Conservation (phyloP, 257 asterid genomes). For the Ilex asprella region DNA sequence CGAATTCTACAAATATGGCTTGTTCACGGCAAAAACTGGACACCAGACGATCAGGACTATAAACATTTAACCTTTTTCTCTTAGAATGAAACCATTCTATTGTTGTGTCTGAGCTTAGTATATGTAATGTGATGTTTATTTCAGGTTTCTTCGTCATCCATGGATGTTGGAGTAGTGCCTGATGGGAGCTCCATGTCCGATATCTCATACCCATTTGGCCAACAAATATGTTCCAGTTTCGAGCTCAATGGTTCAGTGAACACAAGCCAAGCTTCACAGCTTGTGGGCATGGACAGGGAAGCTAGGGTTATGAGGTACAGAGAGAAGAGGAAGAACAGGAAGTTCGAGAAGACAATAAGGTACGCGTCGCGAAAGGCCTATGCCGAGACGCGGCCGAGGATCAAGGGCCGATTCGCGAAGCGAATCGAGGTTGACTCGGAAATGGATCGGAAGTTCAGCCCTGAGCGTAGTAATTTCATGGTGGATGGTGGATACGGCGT, state of each 20-base stretch:
- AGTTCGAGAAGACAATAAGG: constrained; percentile 79
- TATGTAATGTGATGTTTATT: background rate
- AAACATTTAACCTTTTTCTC: too few relatives aligned
- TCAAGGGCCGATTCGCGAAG: constrained; percentile 86
- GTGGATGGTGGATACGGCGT: constrained; percentile 43
- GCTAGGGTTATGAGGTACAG: constrained; percentile 80
- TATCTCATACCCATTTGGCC: constrained; percentile 36
- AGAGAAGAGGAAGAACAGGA: constrained; percentile 77
- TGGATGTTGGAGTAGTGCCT: constrained; percentile 82
- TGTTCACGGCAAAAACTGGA: too few relatives aligned
- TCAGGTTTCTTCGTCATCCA: constrained; percentile 79
- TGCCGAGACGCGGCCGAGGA: constrained; percentile 83
- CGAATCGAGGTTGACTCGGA: constrained; percentile 44
- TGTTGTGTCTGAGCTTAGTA: background rate
- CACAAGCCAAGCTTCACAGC: constrained; percentile 33
- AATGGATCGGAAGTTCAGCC: constrained; percentile 33
- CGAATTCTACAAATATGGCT: too few relatives aligned
- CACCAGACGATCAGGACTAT: too few relatives aligned
- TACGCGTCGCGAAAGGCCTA: constrained; percentile 90
- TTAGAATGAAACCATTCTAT: background rate
- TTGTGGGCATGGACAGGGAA: constrained; percentile 52
- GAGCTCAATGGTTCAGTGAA: constrained; percentile 20
- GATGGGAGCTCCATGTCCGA: constrained; percentile 68
- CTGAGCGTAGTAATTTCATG: constrained; percentile 23
- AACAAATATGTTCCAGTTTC: background rate